Conservation (phyloP, 2,329 filamentous ascomycete genomes). For the Xylariaceae sp. region DNA sequence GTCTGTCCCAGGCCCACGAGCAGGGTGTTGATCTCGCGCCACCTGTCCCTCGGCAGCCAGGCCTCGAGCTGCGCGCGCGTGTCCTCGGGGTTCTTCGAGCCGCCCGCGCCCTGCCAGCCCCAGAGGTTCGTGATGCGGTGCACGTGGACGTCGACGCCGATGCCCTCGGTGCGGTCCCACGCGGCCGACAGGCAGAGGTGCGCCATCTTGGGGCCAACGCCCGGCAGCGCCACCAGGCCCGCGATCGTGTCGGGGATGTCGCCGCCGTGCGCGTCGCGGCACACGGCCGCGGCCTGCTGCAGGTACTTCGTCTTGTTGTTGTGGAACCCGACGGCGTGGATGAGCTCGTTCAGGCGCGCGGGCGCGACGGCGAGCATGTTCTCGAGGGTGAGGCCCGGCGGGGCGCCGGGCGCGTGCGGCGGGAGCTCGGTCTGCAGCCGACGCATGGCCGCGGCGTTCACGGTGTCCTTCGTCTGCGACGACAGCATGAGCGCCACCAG, state of each 20-base stretch:
- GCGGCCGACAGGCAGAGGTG: slow-evolving; percentile 82
- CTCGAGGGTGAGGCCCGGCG: slow-evolving; percentile 69
- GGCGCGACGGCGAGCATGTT: slow-evolving; percentile 78
- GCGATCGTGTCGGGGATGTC: slow-evolving; percentile 83
- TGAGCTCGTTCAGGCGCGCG: slow-evolving; percentile 70
- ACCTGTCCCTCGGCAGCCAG: slow-evolving; percentile 84
- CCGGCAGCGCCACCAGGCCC: slow-evolving; percentile 77
- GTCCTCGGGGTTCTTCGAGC: slow-evolving; percentile 78
- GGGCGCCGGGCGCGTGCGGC: slow-evolving; percentile 51
- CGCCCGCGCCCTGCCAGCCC: slow-evolving; percentile 74
- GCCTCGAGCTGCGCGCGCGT: slow-evolving; percentile 76
- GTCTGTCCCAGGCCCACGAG: slow-evolving; percentile 89
- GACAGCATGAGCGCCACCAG: slow-evolving; percentile 89
- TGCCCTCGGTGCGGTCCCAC: slow-evolving; percentile 71
- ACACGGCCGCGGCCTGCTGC: slow-evolving; percentile 74
- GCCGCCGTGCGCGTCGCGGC: slow-evolving; percentile 70
- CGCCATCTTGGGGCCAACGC: slow-evolving; percentile 94
- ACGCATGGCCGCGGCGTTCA: slow-evolving; percentile 83
- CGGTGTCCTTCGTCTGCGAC: slow-evolving; percentile 91
- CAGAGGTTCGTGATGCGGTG: slow-evolving; percentile 94
- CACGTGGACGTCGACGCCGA: slow-evolving; percentile 94
- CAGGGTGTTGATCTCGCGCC: slow-evolving; percentile 91
- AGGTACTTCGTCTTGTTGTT: slow-evolving; percentile 91
- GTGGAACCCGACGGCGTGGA: slow-evolving; percentile 87
- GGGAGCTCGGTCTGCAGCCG: slow-evolving; percentile 77